A percentile compares a stretch with the other conserved stretches of the same genome.
phyloP scores from a whole-genome alignment of 2,329 filamentous ascomycete species.

The Penicillium sp. region DNA sequence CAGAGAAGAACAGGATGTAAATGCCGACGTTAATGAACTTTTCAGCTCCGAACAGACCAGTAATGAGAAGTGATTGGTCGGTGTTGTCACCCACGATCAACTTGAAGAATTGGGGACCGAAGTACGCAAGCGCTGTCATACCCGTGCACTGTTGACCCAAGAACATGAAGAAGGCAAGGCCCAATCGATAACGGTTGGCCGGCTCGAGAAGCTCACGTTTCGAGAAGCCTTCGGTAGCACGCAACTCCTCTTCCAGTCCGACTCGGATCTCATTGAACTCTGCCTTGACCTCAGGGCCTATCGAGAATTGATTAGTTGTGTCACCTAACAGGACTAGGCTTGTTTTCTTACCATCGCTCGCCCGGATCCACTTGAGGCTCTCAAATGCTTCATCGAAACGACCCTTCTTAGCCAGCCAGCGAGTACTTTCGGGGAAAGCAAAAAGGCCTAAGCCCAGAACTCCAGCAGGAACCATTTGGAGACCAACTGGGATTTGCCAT shows the following conservation, averaged over 20 bases:
- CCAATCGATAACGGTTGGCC: conserved; percentile 50
- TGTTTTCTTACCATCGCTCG: conserved; percentile 27
- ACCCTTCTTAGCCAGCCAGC: conserved; percentile 54
- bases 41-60: conserved; percentile 55
- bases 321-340: neutral
- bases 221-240: conserved; percentile 48
- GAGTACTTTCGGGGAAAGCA: conserved; percentile 50
- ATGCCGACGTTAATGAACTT: conserved; percentile 52
- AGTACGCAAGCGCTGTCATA: conserved; percentile 52
- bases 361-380: conserved; percentile 53
- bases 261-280: conserved; percentile 43
- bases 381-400: conserved; percentile 50
- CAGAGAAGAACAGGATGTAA: conserved; percentile 54
- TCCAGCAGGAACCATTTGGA: conserved; percentile 53
- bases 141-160: conserved; percentile 54
- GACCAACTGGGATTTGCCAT: conserved; percentile 53
- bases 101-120: conserved; percentile 55
- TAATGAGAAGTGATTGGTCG: conserved; percentile 47
- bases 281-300: conserved; percentile 46
- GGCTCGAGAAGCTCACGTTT: conserved; percentile 51
- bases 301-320: conserved; percentile 14
- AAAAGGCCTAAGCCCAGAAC: conserved; percentile 53
- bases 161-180: conserved; percentile 52
- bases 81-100: conserved; percentile 50
- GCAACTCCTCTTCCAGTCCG: conserved; percentile 27